phyloP scores from a whole-genome alignment of 176 grass and related monocot species.

The Musa beccarii region DNA sequence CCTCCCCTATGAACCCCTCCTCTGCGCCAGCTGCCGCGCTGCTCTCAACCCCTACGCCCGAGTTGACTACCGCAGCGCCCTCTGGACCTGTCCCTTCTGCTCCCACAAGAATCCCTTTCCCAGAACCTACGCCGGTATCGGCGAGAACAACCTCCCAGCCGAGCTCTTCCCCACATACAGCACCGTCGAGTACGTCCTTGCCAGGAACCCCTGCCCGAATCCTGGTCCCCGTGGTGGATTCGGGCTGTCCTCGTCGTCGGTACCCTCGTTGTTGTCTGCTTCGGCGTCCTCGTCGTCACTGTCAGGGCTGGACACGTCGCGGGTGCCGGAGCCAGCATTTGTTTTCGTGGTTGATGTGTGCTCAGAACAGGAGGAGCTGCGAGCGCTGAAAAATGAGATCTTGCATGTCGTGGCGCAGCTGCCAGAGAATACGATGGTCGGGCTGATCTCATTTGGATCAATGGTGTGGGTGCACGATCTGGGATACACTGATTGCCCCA shows the following conservation, averaged over 20 bases:
- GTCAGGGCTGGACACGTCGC: not conserved
- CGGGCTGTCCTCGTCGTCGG: not conserved
- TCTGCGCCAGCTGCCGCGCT: slow-evolving; percentile 52
- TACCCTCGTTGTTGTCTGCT: not conserved
- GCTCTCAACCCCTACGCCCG: slow-evolving; percentile 85
- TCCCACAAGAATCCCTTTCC: slow-evolving; percentile 53
- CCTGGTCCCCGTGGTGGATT: not conserved
- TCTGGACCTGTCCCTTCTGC: slow-evolving; percentile 86
- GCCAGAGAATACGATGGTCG: slow-evolving; percentile 54
- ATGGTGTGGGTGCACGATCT: slow-evolving; percentile 93
- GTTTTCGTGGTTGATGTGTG: slow-evolving; percentile 67
- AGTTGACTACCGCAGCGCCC: slow-evolving; percentile 50
- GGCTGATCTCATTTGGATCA: slow-evolving; percentile 61
- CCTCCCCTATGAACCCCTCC: slow-evolving; percentile 67
- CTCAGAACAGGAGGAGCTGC: slow-evolving; percentile 42
- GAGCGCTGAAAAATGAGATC: slow-evolving; percentile 67
- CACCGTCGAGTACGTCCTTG: slow-evolving; percentile 72
- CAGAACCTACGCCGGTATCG: slow-evolving; percentile 43
- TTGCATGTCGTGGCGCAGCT: slow-evolving; percentile 63
- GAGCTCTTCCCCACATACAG: slow-evolving; percentile 98
- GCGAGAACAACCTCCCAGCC: slow-evolving; percentile 64
- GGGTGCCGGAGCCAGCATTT: slow-evolving; percentile 26
- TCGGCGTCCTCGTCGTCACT: slow-evolving; percentile 8
- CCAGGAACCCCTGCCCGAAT: slow-evolving; percentile 34
- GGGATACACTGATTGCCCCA: slow-evolving; percentile 51